Base-by-base conservation (phyloP, 352 stramenopile genomes). In the Globisporangium iwayamae region DNA sequence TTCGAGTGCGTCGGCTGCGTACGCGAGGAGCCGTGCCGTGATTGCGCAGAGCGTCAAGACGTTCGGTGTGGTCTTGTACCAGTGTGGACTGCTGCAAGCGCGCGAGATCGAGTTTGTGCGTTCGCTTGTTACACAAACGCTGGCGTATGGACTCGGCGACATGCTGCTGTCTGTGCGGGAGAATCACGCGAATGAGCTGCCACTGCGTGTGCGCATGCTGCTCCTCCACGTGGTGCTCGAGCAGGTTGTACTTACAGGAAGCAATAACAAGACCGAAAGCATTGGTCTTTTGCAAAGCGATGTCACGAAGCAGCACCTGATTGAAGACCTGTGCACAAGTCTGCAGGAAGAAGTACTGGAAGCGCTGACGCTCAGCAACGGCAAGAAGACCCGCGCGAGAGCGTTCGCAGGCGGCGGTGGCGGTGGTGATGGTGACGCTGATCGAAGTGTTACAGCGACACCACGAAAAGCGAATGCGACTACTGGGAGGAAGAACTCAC, bases 261-360 rank as follows among this genome's bases (percentile, higher is more conserved):
- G 10, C 16, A 8, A 18, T 9, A 4, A 57, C 16, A 18, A n/a
- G 3, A 30, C 6, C 9, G 13, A 6, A 13, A 18, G 9, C 32
- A n/a, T 4, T 28, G 25, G 22, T 55, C 5, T 22, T 3, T 6
- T 51, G 25, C 14, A 51, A 16, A 11, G 3, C 4, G n/a, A 30
- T 20, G 11, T 25, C 2, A 22, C 32, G 38, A 61, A 65, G 30
- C 72, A 70, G 28, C 68, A 22, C 14, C 75, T 76, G 61, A 65
- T 79, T 10, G 66, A 74, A n/a, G 48, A 75, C 43, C 22, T 83
- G 25, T 75, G 72, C 53, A 67, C 71, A 38, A 81, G 72, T 63
- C 46, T 83, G 51, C 66, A 79, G 46, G 74, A 83, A 28, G 74
- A 79, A 25, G 41, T 72, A 36, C 56, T 77, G 14, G 74, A 83